Evolutionary conservation across 148 eudicot genomes (phyloP).

Genomic region (Rhododendron mucronatum): DNA sequence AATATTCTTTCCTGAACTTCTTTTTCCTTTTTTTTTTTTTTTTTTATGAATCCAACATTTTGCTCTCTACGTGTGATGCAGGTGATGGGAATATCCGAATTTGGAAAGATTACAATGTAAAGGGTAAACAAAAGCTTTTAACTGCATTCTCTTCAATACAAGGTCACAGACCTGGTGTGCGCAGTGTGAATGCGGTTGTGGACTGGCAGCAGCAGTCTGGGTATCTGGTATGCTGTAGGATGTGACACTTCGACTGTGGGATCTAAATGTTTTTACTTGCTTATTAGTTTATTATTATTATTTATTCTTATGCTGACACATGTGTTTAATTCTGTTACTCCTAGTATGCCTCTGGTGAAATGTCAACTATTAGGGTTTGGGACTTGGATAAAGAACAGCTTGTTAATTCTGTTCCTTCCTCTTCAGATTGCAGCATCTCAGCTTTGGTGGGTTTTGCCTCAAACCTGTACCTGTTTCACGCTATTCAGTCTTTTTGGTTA

Average conservation of each 20-base stretch:
- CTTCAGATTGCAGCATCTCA: constrained; percentile 69
- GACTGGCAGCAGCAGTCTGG: constrained; percentile 99
- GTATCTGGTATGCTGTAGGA: constrained; percentile 48
- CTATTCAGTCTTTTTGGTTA: not conserved
- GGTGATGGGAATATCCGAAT: constrained; percentile 91
- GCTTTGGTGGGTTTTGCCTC: constrained; percentile 60
- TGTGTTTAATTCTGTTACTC: constrained; percentile 3
- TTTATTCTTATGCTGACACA: not conserved
- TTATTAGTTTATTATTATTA: not conserved
- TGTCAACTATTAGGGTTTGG: constrained; percentile 75
- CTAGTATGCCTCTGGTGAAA: constrained; percentile 80
- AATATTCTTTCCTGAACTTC: not conserved
- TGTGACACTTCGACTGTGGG: not conserved
- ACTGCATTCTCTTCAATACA: constrained; percentile 90
- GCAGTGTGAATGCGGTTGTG: constrained; percentile 68
- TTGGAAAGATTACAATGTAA: constrained; percentile 77
- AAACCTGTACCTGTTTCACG: not conserved
- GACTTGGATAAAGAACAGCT: constrained; percentile 97
- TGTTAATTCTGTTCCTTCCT: constrained; percentile 58
- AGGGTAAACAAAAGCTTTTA: constrained; percentile 79
- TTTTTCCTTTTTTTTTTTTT: not conserved
- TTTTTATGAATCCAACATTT: not conserved
- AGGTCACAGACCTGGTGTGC: constrained; percentile 59
- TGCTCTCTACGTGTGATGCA: constrained; percentile 19
- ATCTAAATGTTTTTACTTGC: not conserved